Conservation (phyloP, 495 filamentous ascomycete genomes). For the Penicillium goetzii region DNA sequence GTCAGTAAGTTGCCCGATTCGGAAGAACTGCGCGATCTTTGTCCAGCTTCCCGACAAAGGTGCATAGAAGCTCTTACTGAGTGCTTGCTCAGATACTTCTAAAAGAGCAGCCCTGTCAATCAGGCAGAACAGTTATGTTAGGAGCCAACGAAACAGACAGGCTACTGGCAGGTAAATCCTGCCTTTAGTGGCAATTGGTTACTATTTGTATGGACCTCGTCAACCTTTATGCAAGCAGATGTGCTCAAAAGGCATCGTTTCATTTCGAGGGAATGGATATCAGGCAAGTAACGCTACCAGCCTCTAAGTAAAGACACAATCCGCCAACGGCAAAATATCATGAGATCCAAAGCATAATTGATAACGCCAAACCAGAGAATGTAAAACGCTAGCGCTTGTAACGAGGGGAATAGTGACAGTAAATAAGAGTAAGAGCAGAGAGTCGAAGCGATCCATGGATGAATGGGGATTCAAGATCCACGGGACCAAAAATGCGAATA, state of each 20-base stretch:
- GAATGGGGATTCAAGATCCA: background rate
- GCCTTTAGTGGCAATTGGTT: background rate
- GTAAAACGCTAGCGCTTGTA: conserved; percentile 21
- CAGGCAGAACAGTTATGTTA: no score
- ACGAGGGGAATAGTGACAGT: conserved; percentile 26
- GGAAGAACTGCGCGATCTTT: no score
- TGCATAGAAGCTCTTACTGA: no score
- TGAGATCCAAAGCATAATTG: conserved; percentile 5
- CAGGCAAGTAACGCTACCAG: conserved; percentile 2
- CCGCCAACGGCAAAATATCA: conserved; percentile 4
- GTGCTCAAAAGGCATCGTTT: background rate
- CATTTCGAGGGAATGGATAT: conserved; percentile 10
- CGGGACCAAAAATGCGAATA: background rate
- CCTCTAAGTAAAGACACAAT: conserved; percentile 4
- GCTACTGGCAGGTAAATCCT: background rate
- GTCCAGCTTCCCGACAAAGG: no score
- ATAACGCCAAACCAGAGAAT: conserved; percentile 11
- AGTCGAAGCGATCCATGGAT: conserved; percentile 2
- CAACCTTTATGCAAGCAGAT: background rate
- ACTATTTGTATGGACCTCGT: background rate
- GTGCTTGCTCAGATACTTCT: no score
- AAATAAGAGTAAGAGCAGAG: conserved; percentile 17
- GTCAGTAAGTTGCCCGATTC: no score
- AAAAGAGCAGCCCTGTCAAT: no score
- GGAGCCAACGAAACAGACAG: no score